Percentiles rank a stretch among this genome's conserved stretches.
Conservation (phyloP, 495 filamentous ascomycete genomes). For the Talaromyces liani region DNA sequence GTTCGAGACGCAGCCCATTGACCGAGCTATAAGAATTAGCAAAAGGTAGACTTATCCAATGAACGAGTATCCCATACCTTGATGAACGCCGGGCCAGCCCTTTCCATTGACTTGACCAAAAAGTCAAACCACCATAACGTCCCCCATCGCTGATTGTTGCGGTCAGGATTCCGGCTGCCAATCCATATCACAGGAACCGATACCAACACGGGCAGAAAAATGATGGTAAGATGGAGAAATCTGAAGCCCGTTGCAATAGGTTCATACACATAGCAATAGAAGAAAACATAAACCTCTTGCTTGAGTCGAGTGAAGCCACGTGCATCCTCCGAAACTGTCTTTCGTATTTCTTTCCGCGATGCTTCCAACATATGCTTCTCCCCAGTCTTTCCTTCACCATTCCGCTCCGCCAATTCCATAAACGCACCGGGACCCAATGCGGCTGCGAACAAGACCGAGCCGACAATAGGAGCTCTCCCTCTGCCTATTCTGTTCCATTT, state of each 20-base stretch:
- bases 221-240: conserved; percentile 75
- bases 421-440: conserved; percentile 61
- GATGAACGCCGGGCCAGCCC: conserved; percentile 92
- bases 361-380: conserved; percentile 81
- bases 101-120: conserved; percentile 83
- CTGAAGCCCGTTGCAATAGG: conserved; percentile 81
- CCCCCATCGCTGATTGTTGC: conserved; percentile 63
- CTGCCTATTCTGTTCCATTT: conserved; percentile 17
- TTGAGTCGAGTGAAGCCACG: conserved; percentile 45
- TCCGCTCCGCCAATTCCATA: conserved; percentile 60
- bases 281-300: conserved; percentile 49
- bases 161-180: conserved; percentile 50
- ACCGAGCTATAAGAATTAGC: conserved; percentile 57
- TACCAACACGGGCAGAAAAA: conserved; percentile 85
- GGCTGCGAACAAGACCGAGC: conserved; percentile 40
- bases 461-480: conserved; percentile 18
- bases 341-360: conserved; percentile 68
- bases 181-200: conserved; percentile 76
- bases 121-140: conserved; percentile 95
- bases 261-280: conserved; percentile 72
- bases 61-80: conserved; percentile 55
- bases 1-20: conserved; percentile 98
- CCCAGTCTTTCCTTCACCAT: conserved; percentile 57
- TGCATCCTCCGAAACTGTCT: conserved; percentile 53
- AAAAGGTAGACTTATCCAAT: background rate